These are phyloP conservation scores for Gnomoniopsis sp. DNA, from an alignment of 2,329 filamentous ascomycete species.

Conservation along the genomic window DNA sequence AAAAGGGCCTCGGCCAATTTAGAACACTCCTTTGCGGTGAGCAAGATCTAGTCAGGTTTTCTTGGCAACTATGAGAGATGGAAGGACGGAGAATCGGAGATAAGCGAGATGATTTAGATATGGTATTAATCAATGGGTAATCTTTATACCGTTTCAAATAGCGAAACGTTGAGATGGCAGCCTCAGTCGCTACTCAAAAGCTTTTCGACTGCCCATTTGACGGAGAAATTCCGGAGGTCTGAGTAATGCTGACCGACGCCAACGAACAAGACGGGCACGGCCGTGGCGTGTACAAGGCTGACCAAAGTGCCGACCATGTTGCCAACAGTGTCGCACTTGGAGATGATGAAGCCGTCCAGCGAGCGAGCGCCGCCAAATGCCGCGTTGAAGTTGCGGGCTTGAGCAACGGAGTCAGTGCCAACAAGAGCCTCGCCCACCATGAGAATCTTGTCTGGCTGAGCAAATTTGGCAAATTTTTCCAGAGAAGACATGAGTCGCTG, in stretches of 20 bases:
- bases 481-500: constrained; percentile 92
- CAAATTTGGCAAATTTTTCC: constrained; percentile 96
- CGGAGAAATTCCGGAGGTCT: constrained; percentile 65
- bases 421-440: constrained; percentile 92
- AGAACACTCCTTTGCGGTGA: too few species aligned
- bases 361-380: constrained; percentile 78
- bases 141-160: not conserved
- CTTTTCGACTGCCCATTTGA: constrained; percentile 67
- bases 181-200: constrained; percentile 49
- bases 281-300: constrained; percentile 95
- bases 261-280: constrained; percentile 92
- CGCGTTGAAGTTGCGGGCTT: constrained; percentile 93
- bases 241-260: constrained; percentile 70
- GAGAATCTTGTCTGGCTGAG: constrained; percentile 94
- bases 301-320: constrained; percentile 97
- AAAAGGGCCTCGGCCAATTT: too few species aligned
- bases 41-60: not conserved
- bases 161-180: not conserved
- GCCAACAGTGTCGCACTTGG: constrained; percentile 98
- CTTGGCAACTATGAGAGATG: not conserved
- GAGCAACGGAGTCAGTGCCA: constrained; percentile 90
- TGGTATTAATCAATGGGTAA: not conserved
- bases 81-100: not conserved
- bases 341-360: constrained; percentile 96
- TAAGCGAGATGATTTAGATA: not conserved